phyloP scores from a whole-genome alignment of 1,284 basidiomycete genomes.

The Trichosporon sp. region DNA sequence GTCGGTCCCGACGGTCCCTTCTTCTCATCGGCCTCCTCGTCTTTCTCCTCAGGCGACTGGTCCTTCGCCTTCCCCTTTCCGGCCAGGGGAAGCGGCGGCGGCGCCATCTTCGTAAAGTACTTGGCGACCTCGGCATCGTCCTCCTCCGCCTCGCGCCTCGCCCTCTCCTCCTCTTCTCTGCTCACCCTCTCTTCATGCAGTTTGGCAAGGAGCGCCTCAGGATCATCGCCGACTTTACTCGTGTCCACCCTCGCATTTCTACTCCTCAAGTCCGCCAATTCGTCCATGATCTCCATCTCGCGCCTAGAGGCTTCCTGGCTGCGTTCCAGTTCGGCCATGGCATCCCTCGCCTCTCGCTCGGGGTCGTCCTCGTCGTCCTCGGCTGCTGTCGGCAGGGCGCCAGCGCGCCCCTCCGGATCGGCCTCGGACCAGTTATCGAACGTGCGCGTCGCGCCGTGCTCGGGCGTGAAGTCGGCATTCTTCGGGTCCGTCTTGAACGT shows the following conservation, averaged over 20 bases:
- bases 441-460: conserved; percentile 91
- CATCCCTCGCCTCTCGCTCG: conserved; percentile 64
- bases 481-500: conserved; percentile 99
- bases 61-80: conserved; percentile 38
- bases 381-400: conserved; percentile 51
- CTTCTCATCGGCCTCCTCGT: conserved; percentile 32
- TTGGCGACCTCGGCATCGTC: conserved; percentile 85
- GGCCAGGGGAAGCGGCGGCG: conserved; percentile 31
- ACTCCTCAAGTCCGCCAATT: conserved; percentile 80
- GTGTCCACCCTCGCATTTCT: conserved; percentile 90
- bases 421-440: conserved; percentile 66
- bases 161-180: conserved; percentile 61
- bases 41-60: conserved; percentile 29
- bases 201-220: conserved; percentile 44
- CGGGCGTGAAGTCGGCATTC: conserved; percentile 89
- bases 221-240: conserved; percentile 62
- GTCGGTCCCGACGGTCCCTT: conserved; percentile 60
- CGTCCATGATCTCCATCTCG: conserved; percentile 98
- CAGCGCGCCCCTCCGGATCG: conserved; percentile 43
- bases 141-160: conserved; percentile 74
- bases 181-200: conserved; percentile 48
- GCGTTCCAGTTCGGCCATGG: conserved; percentile 95
- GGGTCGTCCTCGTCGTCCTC: conserved; percentile 57
- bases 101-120: conserved; percentile 75
- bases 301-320: conserved; percentile 87